Conservation (phyloP, 2,329 filamentous ascomycete genomes). For the Emydomyces testavorans region DNA sequence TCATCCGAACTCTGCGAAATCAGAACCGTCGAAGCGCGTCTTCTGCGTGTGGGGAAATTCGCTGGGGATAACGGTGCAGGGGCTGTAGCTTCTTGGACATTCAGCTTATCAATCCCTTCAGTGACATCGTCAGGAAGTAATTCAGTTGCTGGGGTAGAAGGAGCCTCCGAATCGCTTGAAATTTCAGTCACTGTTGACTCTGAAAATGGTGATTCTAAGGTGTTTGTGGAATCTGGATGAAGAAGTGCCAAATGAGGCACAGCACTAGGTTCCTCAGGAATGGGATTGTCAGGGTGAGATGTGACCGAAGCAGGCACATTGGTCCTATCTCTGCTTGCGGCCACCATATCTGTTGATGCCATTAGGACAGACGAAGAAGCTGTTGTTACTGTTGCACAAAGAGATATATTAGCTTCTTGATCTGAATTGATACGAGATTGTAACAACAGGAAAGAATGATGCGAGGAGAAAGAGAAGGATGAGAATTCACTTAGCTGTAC, state of each 20-base stretch:
- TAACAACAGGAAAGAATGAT: background rate
- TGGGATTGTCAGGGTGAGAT: conserved; percentile 38
- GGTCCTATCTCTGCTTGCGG: background rate
- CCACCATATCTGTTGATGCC: background rate
- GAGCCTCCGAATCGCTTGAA: conserved; percentile 26
- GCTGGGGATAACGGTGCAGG: background rate
- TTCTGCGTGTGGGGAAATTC: conserved; percentile 21
- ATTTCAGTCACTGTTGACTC: conserved; percentile 24
- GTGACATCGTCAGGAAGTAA: conserved; percentile 24
- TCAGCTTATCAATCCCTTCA: conserved; percentile 22
- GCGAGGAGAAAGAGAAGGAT: background rate
- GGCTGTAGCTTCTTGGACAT: conserved; percentile 6
- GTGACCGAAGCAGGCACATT: conserved; percentile 29
- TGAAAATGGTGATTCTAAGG: conserved; percentile 23
- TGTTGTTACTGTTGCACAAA: background rate
- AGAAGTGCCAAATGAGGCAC: conserved; percentile 30
- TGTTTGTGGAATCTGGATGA: conserved; percentile 24
- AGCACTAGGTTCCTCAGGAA: conserved; percentile 37
- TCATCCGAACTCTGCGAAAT: conserved; percentile 50
- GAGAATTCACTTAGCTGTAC: background rate
- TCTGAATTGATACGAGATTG: background rate
- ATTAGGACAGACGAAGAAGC: background rate
- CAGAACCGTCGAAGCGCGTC: conserved; percentile 37
- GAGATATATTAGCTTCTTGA: background rate
- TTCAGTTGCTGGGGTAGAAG: conserved; percentile 34